Percentiles rank a stretch among this genome's conserved stretches.
Conservation (phyloP, 768 basidiomycete species). For the Gloeopeniophorella convolvens region DNA sequence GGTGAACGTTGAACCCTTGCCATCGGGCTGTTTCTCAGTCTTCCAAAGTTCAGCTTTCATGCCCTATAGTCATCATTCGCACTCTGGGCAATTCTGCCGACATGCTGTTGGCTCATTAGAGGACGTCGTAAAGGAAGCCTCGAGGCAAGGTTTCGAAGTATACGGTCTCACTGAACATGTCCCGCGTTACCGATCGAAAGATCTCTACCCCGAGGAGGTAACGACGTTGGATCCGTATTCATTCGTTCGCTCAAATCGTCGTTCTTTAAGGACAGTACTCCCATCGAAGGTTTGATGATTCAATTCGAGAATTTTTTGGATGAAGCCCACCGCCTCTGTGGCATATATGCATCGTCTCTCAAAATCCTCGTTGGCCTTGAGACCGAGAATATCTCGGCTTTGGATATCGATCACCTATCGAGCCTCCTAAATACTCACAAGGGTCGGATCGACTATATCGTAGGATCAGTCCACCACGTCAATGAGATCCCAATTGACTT, state of each 20-base stretch:
- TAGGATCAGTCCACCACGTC: slow-evolving; percentile 93
- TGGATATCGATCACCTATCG: slow-evolving; percentile 56
- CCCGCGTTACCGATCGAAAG: slow-evolving; percentile 72
- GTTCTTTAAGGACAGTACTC: slow-evolving; percentile 45
- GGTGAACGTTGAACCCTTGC: no score
- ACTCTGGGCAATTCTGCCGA: slow-evolving; percentile 91
- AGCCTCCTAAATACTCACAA: slow-evolving; percentile 42
- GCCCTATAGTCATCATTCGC: slow-evolving; percentile 81
- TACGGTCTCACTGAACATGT: slow-evolving; percentile 93
- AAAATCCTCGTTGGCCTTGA: slow-evolving; percentile 83
- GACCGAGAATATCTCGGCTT: slow-evolving; percentile 76
- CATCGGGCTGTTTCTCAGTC: no score
- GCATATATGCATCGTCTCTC: slow-evolving; percentile 55
- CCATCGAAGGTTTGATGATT: slow-evolving; percentile 41
- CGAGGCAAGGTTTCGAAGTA: slow-evolving; percentile 66
- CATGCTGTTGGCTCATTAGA: slow-evolving; percentile 80
- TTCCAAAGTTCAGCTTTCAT: slow-evolving; percentile 25
- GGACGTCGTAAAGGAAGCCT: slow-evolving; percentile 75
- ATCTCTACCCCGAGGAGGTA: slow-evolving; percentile 97
- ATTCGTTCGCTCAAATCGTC: neutral
- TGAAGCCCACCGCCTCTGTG: slow-evolving; percentile 75
- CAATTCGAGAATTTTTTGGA: slow-evolving; percentile 71
- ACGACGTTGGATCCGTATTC: slow-evolving; percentile 18
- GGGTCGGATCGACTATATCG: slow-evolving; percentile 72
- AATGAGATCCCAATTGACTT: slow-evolving; percentile 88